Percentiles rank a stretch among this genome's conserved stretches.
phyloP scores from a whole-genome alignment of 1,284 basidiomycete species.

The Rhizopogon parksii region DNA sequence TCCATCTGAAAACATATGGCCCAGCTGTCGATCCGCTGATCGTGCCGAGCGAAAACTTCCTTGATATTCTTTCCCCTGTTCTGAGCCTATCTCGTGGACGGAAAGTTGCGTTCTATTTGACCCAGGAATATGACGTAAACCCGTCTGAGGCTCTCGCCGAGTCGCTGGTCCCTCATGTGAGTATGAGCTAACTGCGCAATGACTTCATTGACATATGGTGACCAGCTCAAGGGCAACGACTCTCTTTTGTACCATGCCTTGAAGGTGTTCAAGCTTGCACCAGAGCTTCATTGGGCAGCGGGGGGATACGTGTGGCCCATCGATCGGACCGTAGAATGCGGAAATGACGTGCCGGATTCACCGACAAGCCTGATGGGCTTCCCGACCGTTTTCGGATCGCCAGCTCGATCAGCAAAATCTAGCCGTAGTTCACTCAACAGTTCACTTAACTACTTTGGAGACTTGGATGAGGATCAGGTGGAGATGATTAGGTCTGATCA shows the following conservation, averaged over 20 bases:
- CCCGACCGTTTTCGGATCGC: slow-evolving; percentile 27
- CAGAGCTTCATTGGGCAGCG: slow-evolving; percentile 72
- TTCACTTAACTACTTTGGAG: slow-evolving; percentile 20
- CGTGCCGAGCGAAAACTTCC: slow-evolving; percentile 63
- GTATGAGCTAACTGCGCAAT: slow-evolving; percentile 23
- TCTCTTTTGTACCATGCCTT: slow-evolving; percentile 67
- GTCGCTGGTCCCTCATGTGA: slow-evolving; percentile 59
- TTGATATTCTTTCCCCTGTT: slow-evolving; percentile 62
- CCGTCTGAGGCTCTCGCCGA: slow-evolving; percentile 66
- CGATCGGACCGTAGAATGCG: slow-evolving; percentile 60
- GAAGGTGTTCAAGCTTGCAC: slow-evolving; percentile 65
- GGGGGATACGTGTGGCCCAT: slow-evolving; percentile 76
- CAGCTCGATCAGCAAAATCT: slow-evolving; percentile 23
- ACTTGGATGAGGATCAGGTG: slow-evolving; percentile 36
- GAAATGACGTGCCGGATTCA: slow-evolving; percentile 38
- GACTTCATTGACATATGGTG: slow-evolving; percentile 9
- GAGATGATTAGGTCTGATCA: slow-evolving; percentile 32
- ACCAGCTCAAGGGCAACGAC: slow-evolving; percentile 69
- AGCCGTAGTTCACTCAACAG: slow-evolving; percentile 38
- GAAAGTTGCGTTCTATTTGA: slow-evolving; percentile 65
- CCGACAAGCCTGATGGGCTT: slow-evolving; percentile 28
- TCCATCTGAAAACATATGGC: slow-evolving; percentile 63
- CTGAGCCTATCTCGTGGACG: slow-evolving; percentile 63
- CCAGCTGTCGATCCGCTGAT: slow-evolving; percentile 58
- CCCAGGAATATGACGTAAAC: slow-evolving; percentile 64